phyloP scores from a whole-genome alignment of 176 grass and related monocot genomes.

The Carex kokanica region DNA sequence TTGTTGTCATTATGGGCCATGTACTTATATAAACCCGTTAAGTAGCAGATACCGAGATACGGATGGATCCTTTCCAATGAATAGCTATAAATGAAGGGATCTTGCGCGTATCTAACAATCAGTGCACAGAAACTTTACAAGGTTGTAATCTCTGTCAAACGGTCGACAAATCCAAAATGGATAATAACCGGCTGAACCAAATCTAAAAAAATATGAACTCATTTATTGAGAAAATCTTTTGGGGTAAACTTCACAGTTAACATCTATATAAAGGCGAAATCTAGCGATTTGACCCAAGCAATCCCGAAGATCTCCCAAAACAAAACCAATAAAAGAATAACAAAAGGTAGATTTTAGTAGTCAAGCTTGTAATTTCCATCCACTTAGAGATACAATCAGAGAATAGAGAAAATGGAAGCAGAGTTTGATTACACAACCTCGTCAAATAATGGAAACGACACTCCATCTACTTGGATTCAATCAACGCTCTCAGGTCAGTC shows the following conservation, averaged over 20 bases:
- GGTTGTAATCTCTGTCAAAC: slow-evolving; percentile 5
- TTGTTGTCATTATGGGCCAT: neutral
- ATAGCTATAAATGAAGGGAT: neutral
- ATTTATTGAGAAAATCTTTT: slow-evolving; percentile 15
- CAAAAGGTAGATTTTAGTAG: neutral
- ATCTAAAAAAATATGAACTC: neutral
- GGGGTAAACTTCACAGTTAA: neutral
- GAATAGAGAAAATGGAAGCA: neutral
- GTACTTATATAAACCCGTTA: no score
- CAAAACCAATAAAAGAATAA: neutral
- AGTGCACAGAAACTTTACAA: neutral
- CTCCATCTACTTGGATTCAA: slow-evolving; percentile 21
- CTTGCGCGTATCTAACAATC: neutral
- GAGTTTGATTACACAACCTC: neutral
- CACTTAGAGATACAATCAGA: neutral
- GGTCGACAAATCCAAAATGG: neutral
- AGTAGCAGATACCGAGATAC: neutral
- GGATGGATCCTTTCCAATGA: neutral
- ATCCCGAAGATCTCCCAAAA: no score
- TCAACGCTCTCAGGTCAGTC: slow-evolving; percentile 20
- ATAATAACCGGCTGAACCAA: neutral
- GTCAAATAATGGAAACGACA: slow-evolving; percentile 1
- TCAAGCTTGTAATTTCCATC: neutral
- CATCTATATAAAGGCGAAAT: neutral
- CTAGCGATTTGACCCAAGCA: no score